phyloP scores from a whole-genome alignment of 1,139 yeast genomes.

The Keqinozyma sinolaborantium region DNA sequence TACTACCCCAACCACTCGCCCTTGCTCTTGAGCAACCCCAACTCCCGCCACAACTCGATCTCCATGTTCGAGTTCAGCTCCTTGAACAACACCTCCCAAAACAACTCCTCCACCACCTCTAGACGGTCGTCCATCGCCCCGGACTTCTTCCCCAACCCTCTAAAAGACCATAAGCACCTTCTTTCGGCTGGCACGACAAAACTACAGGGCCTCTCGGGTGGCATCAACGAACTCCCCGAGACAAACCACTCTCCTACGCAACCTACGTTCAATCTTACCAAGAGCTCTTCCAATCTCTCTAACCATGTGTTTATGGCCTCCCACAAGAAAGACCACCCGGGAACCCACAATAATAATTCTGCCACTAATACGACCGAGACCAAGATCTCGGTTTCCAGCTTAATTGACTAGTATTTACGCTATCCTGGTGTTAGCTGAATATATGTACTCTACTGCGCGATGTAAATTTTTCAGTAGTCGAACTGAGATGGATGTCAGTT shows the following conservation, averaged over 20 bases:
- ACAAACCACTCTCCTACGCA: conserved; percentile 14
- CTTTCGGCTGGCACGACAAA: no score
- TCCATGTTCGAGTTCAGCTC: conserved; percentile 30
- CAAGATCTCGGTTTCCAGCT: conserved; percentile 20
- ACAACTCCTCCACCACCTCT: conserved; percentile 23
- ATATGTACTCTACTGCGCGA: no score
- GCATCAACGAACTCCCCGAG: conserved; percentile 2
- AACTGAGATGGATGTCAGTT: no score
- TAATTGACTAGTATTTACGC: conserved; percentile 18
- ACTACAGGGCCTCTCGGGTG: neutral
- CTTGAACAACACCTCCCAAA: conserved; percentile 19
- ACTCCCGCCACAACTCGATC: conserved; percentile 35
- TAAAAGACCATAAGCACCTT: conserved; percentile 14
- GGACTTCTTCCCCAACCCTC: conserved; percentile 40
- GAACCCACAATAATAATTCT: conserved; percentile 1
- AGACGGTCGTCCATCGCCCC: conserved; percentile 40
- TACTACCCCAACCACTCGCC: conserved; percentile 17
- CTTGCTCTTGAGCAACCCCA: conserved; percentile 23
- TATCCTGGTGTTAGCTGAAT: no score
- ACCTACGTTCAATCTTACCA: conserved; percentile 8
- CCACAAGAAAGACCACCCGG: conserved; percentile 5
- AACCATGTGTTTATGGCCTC: conserved; percentile 9
- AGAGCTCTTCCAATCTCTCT: conserved; percentile 9
- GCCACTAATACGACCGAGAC: conserved; percentile 9
- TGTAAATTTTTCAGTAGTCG: no score